Conservation (phyloP, 2,329 filamentous ascomycete species). For the Ambrosiella beaveri region DNA sequence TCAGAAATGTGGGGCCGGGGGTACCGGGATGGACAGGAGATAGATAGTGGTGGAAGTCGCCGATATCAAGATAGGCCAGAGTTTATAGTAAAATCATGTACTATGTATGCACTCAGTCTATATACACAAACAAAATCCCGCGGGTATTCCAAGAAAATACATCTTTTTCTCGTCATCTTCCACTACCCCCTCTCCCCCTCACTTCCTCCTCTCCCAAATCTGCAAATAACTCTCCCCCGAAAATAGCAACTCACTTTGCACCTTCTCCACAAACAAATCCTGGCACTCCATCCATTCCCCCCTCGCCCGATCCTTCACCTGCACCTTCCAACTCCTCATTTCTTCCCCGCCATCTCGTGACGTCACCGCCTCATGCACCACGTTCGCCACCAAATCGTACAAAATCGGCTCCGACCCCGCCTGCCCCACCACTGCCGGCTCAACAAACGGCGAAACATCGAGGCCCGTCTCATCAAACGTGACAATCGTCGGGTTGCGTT, state of each 20-base stretch:
- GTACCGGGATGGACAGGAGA: too few species aligned
- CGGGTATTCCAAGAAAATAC: not conserved
- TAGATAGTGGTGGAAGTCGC: too few species aligned
- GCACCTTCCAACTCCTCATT: conserved; percentile 81
- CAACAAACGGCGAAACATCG: conserved; percentile 79
- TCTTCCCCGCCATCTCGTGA: conserved; percentile 76
- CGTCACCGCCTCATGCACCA: conserved; percentile 70
- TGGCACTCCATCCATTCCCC: conserved; percentile 88
- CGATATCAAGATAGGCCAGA: too few species aligned
- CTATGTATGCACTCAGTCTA: too few species aligned
- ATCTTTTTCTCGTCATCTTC: not conserved
- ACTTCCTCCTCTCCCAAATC: conserved; percentile 75
- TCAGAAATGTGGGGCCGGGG: too few species aligned
- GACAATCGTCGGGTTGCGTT: conserved; percentile 95
- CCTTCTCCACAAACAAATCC: conserved; percentile 81
- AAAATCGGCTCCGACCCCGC: conserved; percentile 61
- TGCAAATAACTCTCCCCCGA: conserved; percentile 90
- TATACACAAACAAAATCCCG: too few species aligned
- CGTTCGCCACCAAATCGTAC: conserved; percentile 92
- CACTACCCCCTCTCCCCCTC: conserved; percentile 16
- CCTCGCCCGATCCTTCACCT: conserved; percentile 63
- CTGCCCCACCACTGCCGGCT: conserved; percentile 58
- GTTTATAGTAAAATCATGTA: too few species aligned
- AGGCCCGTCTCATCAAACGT: conserved; percentile 75
- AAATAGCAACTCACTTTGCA: conserved; percentile 76